Conservation (phyloP, 495 filamentous ascomycete genomes). For the Podospora bellae-mahoneyi region DNA sequence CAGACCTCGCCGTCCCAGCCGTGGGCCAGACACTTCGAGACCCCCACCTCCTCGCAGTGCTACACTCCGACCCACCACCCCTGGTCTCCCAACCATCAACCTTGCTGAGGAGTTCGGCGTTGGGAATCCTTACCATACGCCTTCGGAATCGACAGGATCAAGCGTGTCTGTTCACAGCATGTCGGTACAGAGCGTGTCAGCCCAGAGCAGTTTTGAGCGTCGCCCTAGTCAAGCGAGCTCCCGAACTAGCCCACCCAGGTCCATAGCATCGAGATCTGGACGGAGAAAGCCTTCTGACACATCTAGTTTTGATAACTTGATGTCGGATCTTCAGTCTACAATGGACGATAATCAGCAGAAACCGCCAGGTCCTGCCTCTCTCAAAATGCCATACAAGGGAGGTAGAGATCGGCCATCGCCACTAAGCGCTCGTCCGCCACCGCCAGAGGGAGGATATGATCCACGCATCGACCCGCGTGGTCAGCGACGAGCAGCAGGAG, state of each 20-base stretch:
- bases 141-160: constrained; percentile 65
- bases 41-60: constrained; percentile 49
- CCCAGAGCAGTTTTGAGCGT: constrained; percentile 45
- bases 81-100: constrained; percentile 43
- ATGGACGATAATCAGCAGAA: constrained; percentile 38
- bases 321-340: constrained; percentile 52
- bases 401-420: constrained; percentile 24
- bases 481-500: constrained; percentile 17
- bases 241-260: constrained; percentile 60
- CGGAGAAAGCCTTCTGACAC: constrained; percentile 37
- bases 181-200: constrained; percentile 38
- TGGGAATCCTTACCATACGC: constrained; percentile 57
- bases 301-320: constrained; percentile 46
- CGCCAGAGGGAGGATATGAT: constrained; percentile 35
- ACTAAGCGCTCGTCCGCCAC: constrained; percentile 28
- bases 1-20: constrained; percentile 41
- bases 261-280: constrained; percentile 37
- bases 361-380: neutral
- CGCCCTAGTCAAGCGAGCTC: constrained; percentile 66
- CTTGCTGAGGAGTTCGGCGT: constrained; percentile 51
- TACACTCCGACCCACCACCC: constrained; percentile 34
- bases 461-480: constrained; percentile 37
- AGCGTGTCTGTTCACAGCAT: constrained; percentile 38
- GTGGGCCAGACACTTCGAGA: constrained; percentile 47
- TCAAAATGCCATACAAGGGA: constrained; percentile 26